Evolutionary conservation across 2,329 filamentous ascomycete genomes (phyloP), one percentile per base, ranked within the genome.

Genomic region (Sarocladium strictum): DNA sequence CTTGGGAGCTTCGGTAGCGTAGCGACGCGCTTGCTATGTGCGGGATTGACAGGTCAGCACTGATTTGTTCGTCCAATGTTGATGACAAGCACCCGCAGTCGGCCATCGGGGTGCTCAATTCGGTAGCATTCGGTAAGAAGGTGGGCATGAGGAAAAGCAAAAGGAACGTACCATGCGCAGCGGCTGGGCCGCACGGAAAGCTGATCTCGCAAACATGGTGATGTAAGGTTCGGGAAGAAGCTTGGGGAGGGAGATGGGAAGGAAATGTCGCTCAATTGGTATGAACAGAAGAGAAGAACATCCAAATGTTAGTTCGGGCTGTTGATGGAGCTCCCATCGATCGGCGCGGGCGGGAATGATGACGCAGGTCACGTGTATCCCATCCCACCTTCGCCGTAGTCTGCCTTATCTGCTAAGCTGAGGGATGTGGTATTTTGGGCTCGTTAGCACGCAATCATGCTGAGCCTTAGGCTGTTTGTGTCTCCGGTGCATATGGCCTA

Each of bases 1-100:
- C 71, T 83, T 82, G 58, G 61, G 67, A 56, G 55, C 61, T 61
- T 84, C 78, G 60, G 89, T 87, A 55, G 92, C 89, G 72, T 96
- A 97, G 65, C 72, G 72, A 59, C 78, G 77, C 59, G 72, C 66
- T 62, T 73, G 72, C 74, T 77, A 43, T 9, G 9, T 9, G 73
- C 43, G 76, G 70, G 55, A 29, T 49, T 54, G 49, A 27, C 11
- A 43, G 5, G 26, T 51, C 9, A 33, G 47, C 27, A 21, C 47
- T n/a, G 11, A 33, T 63, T n/a, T 62, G 57, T 24, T 40, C 43
- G 17, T 3, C 21, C 40, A 47, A 24, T 23, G 4, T 24, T 9
- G 23, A 29, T 27, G 54, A 54, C 47, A 56, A 54, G 51, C 32
- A 29, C 29, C 52, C 43, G 41, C n/a, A n/a, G 38, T 35, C 51